A percentile compares a stretch with the other conserved stretches of the same genome.
Conservation (phyloP, 2,329 filamentous ascomycete species). For the Lecanoromycetidae sp. region DNA sequence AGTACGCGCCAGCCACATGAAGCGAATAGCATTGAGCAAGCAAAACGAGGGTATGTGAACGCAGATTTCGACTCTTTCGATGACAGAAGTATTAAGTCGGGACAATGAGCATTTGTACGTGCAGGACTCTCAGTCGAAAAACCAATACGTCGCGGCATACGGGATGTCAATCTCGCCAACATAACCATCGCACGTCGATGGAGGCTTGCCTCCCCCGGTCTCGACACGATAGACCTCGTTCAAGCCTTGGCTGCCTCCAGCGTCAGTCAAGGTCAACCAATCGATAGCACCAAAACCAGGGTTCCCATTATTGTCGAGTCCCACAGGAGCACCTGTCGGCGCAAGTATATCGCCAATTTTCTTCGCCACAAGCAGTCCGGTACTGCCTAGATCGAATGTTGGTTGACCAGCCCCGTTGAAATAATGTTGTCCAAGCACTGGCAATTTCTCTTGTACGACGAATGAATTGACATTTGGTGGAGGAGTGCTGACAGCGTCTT, state of each 20-base stretch:
- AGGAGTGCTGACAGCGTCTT: constrained; percentile 34
- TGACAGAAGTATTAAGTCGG: too few relatives aligned
- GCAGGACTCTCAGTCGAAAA: constrained; percentile 29
- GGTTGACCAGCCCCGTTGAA: constrained; percentile 46
- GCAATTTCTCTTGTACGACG: constrained; percentile 24
- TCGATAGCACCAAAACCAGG: constrained; percentile 30
- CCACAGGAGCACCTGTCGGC: constrained; percentile 33
- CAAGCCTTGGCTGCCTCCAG: constrained; percentile 27
- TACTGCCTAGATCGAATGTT: constrained; percentile 44
- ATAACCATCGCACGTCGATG: constrained; percentile 28
- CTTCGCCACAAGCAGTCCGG: constrained; percentile 35
- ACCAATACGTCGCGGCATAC: constrained; percentile 39
- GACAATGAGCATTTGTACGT: too few relatives aligned
- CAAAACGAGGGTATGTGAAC: too few relatives aligned
- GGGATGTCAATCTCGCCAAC: constrained; percentile 27
- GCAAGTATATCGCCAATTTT: constrained; percentile 42
- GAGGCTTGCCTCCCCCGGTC: constrained; percentile 35
- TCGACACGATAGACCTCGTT: constrained; percentile 37
- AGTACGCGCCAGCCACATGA: too few relatives aligned
- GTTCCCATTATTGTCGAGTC: constrained; percentile 25
- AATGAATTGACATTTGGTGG: constrained; percentile 31
- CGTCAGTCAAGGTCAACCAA: constrained; percentile 34
- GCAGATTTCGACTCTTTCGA: too few relatives aligned
- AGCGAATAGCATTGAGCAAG: too few relatives aligned
- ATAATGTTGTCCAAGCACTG: constrained; percentile 53